Evolutionary conservation across 2,329 filamentous ascomycete genomes (phyloP).

Genomic region (Scedosporium apiospermum): DNA sequence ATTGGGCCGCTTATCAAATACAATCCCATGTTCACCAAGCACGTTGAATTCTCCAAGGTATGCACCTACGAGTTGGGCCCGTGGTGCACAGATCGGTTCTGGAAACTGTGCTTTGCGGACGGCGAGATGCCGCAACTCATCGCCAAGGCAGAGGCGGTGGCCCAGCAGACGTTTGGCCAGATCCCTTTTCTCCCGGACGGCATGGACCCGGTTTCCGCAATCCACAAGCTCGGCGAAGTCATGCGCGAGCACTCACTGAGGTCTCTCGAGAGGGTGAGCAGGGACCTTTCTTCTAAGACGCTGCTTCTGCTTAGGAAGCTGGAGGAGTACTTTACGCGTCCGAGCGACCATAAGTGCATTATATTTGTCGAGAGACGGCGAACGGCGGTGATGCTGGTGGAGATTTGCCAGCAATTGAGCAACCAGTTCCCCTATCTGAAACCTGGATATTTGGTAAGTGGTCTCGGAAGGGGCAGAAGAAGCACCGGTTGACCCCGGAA

Average conservation of each 20-base stretch:
- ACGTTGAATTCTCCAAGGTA: slow-evolving; percentile 50
- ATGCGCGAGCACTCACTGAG: slow-evolving; percentile 42
- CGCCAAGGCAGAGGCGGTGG: slow-evolving; percentile 28
- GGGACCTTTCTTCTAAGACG: slow-evolving; percentile 64
- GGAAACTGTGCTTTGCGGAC: slow-evolving; percentile 60
- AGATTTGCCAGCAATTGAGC: slow-evolving; percentile 49
- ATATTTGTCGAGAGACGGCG: slow-evolving; percentile 76
- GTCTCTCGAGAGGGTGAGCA: slow-evolving; percentile 17
- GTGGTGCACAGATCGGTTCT: slow-evolving; percentile 80
- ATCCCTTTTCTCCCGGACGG: background rate
- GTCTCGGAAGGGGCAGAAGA: background rate
- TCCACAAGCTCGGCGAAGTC: slow-evolving; percentile 49
- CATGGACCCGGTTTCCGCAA: slow-evolving; percentile 9
- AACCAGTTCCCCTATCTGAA: slow-evolving; percentile 50
- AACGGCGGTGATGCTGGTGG: slow-evolving; percentile 64
- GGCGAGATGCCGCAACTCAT: slow-evolving; percentile 53
- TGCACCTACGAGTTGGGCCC: slow-evolving; percentile 60
- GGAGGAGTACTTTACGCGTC: slow-evolving; percentile 48
- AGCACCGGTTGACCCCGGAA: too few relatives aligned
- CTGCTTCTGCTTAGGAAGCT: slow-evolving; percentile 52
- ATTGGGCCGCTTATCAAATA: slow-evolving; percentile 37
- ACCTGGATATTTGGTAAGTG: slow-evolving; percentile 51
- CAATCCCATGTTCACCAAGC: slow-evolving; percentile 38
- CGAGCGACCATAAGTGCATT: slow-evolving; percentile 60
- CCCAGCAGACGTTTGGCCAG: background rate